Conservation (phyloP, 75 land plant species). For the Pinus albicaulis region DNA sequence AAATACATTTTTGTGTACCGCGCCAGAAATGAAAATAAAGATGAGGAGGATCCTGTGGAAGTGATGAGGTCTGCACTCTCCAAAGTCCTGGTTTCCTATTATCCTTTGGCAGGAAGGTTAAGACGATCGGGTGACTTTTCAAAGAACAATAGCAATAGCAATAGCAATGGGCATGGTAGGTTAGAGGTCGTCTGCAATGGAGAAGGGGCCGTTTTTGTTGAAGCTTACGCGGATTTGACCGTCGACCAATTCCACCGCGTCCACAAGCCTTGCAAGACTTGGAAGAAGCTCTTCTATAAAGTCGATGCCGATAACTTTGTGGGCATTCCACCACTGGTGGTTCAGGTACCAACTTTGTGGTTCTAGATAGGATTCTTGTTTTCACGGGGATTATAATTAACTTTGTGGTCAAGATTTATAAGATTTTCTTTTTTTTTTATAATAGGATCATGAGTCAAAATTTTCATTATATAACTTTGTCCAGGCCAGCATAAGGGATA, state of each 20-base stretch:
- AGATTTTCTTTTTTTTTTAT: no score
- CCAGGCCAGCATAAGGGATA: no score
- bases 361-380: no score
- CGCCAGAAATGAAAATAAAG: constrained; percentile 17
- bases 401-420: no score
- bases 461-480: no score
- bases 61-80: constrained; percentile 42
- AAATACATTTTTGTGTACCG: constrained; percentile 64
- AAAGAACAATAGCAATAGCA: not conserved
- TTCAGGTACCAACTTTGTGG: constrained; percentile 14
- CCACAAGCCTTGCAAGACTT: constrained; percentile 50
- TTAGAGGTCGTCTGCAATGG: constrained; percentile 72
- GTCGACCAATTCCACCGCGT: constrained; percentile 46
- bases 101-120: constrained; percentile 84
- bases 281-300: constrained; percentile 67
- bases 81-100: constrained; percentile 56
- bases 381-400: no score
- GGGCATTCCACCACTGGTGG: constrained; percentile 64
- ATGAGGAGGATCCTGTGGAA: constrained; percentile 12
- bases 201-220: constrained; percentile 69
- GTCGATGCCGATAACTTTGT: constrained; percentile 45
- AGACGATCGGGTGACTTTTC: constrained; percentile 22
- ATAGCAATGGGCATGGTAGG: constrained; percentile 9
- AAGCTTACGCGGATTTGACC: constrained; percentile 47
- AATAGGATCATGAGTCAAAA: no score